Percentiles rank a stretch among this genome's conserved stretches.
phyloP scores from a whole-genome alignment of 805 yeast genomes.

The Barnettozyma vustinii region DNA sequence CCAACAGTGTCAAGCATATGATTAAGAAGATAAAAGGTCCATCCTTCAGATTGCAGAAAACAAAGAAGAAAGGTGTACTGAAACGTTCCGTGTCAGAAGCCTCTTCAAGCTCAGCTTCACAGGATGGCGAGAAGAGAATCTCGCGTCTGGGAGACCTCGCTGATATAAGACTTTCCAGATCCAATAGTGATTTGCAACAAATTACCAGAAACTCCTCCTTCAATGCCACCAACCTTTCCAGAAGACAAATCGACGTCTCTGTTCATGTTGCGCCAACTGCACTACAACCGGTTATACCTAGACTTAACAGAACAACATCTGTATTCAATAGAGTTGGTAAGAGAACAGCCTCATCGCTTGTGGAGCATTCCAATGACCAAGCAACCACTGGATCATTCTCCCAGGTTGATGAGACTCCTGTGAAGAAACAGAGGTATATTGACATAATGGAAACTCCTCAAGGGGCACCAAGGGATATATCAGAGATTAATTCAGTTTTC shows the following conservation, averaged over 20 bases:
- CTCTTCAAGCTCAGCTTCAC: neutral
- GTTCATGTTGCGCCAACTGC: constrained; percentile 16
- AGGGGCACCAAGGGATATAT: neutral
- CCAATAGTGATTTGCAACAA: constrained; percentile 21
- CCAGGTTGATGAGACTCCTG: constrained; percentile 26
- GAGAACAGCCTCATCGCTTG: constrained; percentile 3
- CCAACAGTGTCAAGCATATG: constrained; percentile 40
- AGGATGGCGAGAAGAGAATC: constrained; percentile 3
- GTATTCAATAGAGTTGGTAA: constrained; percentile 26
- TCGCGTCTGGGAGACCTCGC: constrained; percentile 19
- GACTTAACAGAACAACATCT: constrained; percentile 14
- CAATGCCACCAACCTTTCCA: constrained; percentile 20
- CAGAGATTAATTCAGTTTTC: neutral
- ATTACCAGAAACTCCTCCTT: constrained; percentile 22
- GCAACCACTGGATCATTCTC: constrained; percentile 11
- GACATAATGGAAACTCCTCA: constrained; percentile 19
- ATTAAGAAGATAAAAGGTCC: constrained; percentile 45
- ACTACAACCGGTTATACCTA: neutral
- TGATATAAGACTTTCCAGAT: constrained; percentile 18
- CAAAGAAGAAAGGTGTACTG: constrained; percentile 1
- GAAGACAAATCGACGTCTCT: constrained; percentile 24
- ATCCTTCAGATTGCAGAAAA: constrained; percentile 4
- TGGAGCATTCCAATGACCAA: constrained; percentile 3
- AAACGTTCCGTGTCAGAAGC: constrained; percentile 5
- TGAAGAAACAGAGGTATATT: constrained; percentile 18